Percentiles rank a stretch among this genome's conserved stretches.
Evolutionary conservation across 306 rosid species (phyloP).

Genomic region (Styphnolobium japonicum): DNA sequence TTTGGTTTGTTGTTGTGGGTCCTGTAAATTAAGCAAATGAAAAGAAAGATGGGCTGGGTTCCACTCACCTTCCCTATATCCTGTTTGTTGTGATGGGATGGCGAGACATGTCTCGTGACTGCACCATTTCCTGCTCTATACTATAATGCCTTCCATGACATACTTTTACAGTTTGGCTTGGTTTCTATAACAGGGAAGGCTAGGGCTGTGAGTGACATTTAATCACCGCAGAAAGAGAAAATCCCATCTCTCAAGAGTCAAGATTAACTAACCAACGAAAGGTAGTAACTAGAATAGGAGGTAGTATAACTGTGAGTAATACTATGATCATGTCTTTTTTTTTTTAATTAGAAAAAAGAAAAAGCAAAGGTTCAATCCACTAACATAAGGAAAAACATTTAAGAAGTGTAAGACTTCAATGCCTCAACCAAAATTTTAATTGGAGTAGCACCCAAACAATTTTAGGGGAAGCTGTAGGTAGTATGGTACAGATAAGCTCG

Average conservation of each 20-base stretch:
- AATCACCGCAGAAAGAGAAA: not conserved
- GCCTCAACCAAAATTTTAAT: not conserved
- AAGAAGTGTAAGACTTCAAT: not conserved
- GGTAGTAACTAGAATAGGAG: not conserved
- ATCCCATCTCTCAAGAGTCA: not conserved
- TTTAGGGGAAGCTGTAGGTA: not conserved
- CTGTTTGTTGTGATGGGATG: conserved; percentile 42
- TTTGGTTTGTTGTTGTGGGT: conserved; percentile 36
- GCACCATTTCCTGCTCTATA: conserved; percentile 20
- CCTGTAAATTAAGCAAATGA: conserved; percentile 31
- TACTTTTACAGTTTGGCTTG: conserved; percentile 7
- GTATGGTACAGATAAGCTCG: conserved; percentile 11
- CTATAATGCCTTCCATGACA: conserved; percentile 17
- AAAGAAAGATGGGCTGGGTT: conserved; percentile 43
- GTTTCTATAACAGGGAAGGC: not conserved
- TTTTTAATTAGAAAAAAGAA: not conserved
- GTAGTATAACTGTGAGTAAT: not conserved
- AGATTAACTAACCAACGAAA: not conserved
- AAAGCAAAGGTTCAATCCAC: not conserved
- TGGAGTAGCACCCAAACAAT: conserved; percentile 4
- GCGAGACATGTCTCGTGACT: conserved; percentile 42
- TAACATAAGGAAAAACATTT: not conserved
- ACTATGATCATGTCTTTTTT: not conserved
- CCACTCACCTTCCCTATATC: conserved; percentile 31
- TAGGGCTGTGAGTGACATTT: not conserved